Evolutionary conservation across 768 basidiomycete species (phyloP).

Genomic region (Trametes punicea): DNA sequence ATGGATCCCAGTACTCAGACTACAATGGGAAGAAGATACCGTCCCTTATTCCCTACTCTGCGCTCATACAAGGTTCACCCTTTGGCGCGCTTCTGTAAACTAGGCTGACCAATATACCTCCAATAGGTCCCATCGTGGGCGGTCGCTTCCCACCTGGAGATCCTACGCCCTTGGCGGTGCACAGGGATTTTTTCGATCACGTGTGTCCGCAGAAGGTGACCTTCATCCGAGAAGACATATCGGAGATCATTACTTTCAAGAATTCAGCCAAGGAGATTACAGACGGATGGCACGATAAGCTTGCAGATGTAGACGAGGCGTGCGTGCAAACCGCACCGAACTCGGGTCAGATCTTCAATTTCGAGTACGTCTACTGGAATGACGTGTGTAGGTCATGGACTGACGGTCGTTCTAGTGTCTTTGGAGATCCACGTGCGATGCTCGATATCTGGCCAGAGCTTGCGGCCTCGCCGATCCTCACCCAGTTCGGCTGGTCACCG

Average conservation of each 20-base stretch:
- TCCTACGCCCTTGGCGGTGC: slow-evolving; percentile 35
- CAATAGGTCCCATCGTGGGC: slow-evolving; percentile 40
- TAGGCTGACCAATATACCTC: neutral
- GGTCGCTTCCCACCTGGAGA: slow-evolving; percentile 36
- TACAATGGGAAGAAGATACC: slow-evolving; percentile 52
- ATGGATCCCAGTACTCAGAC: slow-evolving; percentile 35
- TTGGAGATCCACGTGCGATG: slow-evolving; percentile 21
- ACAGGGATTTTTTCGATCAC: slow-evolving; percentile 35
- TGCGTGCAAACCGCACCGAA: slow-evolving; percentile 28
- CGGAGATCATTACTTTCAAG: slow-evolving; percentile 30
- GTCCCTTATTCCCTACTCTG: slow-evolving; percentile 49
- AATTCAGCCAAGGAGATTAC: slow-evolving; percentile 32
- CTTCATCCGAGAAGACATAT: slow-evolving; percentile 27
- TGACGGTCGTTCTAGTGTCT: slow-evolving; percentile 10
- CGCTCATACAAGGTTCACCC: slow-evolving; percentile 44
- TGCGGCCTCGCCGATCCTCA: slow-evolving; percentile 45
- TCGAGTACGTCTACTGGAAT: slow-evolving; percentile 7
- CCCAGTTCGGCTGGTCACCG: slow-evolving; percentile 51
- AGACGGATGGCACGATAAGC: slow-evolving; percentile 37
- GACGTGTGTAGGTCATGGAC: neutral
- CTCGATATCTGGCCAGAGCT: slow-evolving; percentile 40
- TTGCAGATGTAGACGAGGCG: slow-evolving; percentile 33
- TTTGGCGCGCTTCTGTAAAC: neutral
- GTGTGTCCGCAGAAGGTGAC: slow-evolving; percentile 39
- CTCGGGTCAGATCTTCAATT: slow-evolving; percentile 19